Conservation (phyloP, 129 eudicot species). For the Deinandra increscens region DNA sequence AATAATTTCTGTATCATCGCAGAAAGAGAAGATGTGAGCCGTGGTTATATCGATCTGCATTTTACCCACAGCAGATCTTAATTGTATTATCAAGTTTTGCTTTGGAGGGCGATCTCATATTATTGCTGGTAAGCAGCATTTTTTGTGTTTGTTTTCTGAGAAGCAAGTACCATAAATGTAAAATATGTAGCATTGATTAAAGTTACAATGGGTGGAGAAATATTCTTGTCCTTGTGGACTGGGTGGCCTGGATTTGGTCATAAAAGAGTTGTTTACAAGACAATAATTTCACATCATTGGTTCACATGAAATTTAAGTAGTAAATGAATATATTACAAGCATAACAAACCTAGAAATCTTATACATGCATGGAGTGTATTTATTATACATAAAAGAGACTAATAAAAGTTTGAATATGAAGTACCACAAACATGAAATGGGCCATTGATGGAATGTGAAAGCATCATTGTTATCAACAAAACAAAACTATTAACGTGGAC, state of each 20-base stretch:
- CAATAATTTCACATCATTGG: neutral
- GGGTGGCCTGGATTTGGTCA: neutral
- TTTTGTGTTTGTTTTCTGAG: conserved; percentile 7
- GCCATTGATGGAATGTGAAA: too few relatives aligned
- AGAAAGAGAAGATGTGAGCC: conserved; percentile 16
- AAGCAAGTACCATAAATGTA: conserved; percentile 4
- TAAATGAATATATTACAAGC: neutral
- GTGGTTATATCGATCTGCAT: conserved; percentile 5
- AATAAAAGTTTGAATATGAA: too few relatives aligned
- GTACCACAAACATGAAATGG: too few relatives aligned
- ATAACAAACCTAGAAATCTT: neutral
- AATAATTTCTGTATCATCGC: neutral
- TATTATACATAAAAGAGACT: too few relatives aligned
- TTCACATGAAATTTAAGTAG: neutral
- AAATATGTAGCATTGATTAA: conserved; percentile 20
- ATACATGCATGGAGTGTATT: too few relatives aligned
- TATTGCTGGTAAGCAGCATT: conserved; percentile 17
- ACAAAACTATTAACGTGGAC: too few relatives aligned
- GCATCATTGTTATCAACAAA: too few relatives aligned
- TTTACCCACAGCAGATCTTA: conserved; percentile 10
- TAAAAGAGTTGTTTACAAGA: neutral
- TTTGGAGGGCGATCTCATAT: conserved; percentile 15
- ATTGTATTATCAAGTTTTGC: conserved; percentile 17
- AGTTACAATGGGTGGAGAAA: conserved; percentile 10
- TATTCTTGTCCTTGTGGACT: neutral